Base-by-base conservation (phyloP, 148 eudicot genomes). In the Agrostemma githago region DNA sequence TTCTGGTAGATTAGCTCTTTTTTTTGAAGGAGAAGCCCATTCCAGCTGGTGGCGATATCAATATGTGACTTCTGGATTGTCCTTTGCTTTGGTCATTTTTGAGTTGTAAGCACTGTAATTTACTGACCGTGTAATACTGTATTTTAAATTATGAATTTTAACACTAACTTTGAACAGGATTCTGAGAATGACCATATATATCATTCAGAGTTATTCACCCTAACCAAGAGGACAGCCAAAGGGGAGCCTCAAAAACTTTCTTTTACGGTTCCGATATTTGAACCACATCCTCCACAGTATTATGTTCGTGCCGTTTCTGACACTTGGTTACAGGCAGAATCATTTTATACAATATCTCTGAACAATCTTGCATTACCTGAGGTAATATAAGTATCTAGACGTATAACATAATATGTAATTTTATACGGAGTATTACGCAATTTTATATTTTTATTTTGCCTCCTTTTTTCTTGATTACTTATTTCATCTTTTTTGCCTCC, bases 221-320 rank as follows among this genome's bases (percentile, higher is more conserved):
- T 95, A 74, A 86, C 99, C 48, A 95, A 95, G 85, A 76, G 85
- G 71, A 82, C 86, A 84, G 97, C 97, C 48, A 92, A 76, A 77
- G 89, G 86, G 53, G 99, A 90, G 76, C 89, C 99, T 41, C 97
- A 89, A 77, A 95, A 95, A 82, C 89, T 95, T 71, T 84, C 99
- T 38, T 95, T 95, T 78, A 92, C 96, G 5, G 96, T 92, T 77
- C 99, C 99, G 56, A 95, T 95, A 80, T 95, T 95, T 73, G 99
- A 95, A 80, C 99, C 99, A 72, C 99, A 95, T 89, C 99, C 99
- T 56, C 88, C 99, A 67, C 99, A 95, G 57, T 95, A 95, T 74
- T 89, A 87, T 72, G 88, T 95, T 62, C 97, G 96, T 78, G 99
- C 97, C 72, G 92, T 95, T 82, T 92, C 96, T 57, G 97, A 95